A percentile compares a stretch with the other conserved stretches of the same genome.
These are phyloP conservation scores for Zanthoxylum bungeanum DNA, from an alignment of 345 rosid genomes.

Conservation along the genomic window DNA sequence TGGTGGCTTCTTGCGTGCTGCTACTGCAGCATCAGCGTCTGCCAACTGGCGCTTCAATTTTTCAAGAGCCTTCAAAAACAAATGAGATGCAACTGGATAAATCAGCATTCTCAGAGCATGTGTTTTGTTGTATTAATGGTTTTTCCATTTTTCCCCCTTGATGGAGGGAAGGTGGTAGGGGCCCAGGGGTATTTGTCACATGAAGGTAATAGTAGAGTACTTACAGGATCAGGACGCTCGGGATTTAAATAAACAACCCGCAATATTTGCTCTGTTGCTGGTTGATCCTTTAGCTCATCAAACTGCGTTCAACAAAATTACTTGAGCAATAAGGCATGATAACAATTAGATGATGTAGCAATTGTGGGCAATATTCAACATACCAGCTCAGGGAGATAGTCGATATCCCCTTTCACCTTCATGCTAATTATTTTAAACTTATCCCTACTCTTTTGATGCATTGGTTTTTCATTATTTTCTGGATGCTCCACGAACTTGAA, in stretches of 20 bases:
- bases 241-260: slow-evolving; percentile 88
- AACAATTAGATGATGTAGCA: background rate
- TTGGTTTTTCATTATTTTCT: slow-evolving; percentile 90
- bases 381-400: slow-evolving; percentile 96
- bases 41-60: slow-evolving; percentile 82
- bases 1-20: slow-evolving; percentile 76
- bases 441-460: slow-evolving; percentile 81
- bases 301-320: slow-evolving; percentile 46
- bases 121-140: background rate
- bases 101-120: background rate
- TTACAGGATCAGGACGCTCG: slow-evolving; percentile 69
- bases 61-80: slow-evolving; percentile 55
- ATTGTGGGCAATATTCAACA: slow-evolving; percentile 21
- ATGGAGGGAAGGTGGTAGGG: too few species aligned
- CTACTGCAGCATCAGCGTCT: slow-evolving; percentile 87
- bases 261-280: slow-evolving; percentile 71
- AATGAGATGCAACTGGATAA: background rate
- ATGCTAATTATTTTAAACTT: slow-evolving; percentile 96
- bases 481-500: slow-evolving; percentile 96
- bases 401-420: slow-evolving; percentile 83
- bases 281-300: slow-evolving; percentile 92
- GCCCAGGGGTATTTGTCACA: background rate
- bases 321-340: background rate
- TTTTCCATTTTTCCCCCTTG: background rate
- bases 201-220: slow-evolving; percentile 12